A percentile compares a stretch with the other conserved stretches of the same genome.
Evolutionary conservation across 176 grass and related monocot genomes (phyloP).

Genomic region (Triticum timopheevii): DNA sequence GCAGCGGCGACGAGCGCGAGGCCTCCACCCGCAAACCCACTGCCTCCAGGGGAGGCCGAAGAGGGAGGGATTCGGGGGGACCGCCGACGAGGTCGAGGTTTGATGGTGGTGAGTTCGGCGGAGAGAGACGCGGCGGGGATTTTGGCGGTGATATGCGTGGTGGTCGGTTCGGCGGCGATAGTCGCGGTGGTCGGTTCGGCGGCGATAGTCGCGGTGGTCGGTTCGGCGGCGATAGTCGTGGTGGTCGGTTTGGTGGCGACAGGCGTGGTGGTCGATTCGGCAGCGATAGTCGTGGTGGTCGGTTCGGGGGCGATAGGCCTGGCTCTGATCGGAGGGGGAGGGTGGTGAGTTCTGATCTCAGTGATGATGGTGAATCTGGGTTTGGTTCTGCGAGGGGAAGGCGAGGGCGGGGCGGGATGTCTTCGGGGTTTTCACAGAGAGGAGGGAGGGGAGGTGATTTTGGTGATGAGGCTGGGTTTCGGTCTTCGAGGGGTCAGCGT

Average conservation of each 20-base stretch:
- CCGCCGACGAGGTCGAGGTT: constrained; percentile 42
- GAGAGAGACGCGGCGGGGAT: constrained; percentile 20
- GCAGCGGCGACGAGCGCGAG: constrained; percentile 61
- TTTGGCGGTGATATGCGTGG: neutral
- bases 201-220: neutral
- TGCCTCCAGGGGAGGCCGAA: constrained; percentile 37
- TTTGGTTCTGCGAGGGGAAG: constrained; percentile 52
- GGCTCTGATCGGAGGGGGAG: constrained; percentile 40
- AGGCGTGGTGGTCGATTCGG: constrained; percentile 8
- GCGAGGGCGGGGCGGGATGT: constrained; percentile 23
- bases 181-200: neutral
- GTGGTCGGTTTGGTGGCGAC: constrained; percentile 37
- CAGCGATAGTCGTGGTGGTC: neutral
- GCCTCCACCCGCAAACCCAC: constrained; percentile 17
- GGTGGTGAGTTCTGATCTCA: constrained; percentile 20
- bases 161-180: neutral
- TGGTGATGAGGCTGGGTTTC: constrained; percentile 34
- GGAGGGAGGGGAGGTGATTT: constrained; percentile 43
- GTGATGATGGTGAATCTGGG: constrained; percentile 35
- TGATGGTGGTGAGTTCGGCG: constrained; percentile 40
- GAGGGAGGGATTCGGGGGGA: constrained; percentile 43
- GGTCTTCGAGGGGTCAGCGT: constrained; percentile 32
- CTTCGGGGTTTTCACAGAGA: constrained; percentile 33
- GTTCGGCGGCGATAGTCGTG: neutral
- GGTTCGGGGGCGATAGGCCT: neutral